A percentile compares a stretch with the other conserved stretches of the same genome.
Conservation (phyloP, 2,329 filamentous ascomycete genomes). For the Pseudocercospora crystallina region DNA sequence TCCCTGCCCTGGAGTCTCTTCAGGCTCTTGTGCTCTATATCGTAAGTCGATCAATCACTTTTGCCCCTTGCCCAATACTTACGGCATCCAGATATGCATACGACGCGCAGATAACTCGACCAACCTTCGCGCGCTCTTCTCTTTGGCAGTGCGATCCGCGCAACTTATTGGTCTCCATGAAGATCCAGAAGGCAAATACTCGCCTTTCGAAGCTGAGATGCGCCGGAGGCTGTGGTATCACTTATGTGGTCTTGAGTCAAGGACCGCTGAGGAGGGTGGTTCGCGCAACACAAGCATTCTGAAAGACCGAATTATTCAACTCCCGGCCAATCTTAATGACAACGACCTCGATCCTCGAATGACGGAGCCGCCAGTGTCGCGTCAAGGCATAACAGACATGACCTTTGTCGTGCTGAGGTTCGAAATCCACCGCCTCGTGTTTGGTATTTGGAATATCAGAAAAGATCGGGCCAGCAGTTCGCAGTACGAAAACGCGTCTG, state of each 20-base stretch:
- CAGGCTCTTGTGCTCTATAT: slow-evolving; percentile 27
- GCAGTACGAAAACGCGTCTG: not conserved
- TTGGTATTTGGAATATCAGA: slow-evolving; percentile 17
- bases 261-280: slow-evolving; percentile 27
- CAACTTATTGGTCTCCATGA: slow-evolving; percentile 23
- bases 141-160: slow-evolving; percentile 21
- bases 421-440: slow-evolving; percentile 24
- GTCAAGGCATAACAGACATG: slow-evolving; percentile 27
- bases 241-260: slow-evolving; percentile 27
- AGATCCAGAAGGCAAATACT: slow-evolving; percentile 17
- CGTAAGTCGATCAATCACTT: slow-evolving; percentile 4
- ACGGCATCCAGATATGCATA: slow-evolving; percentile 22
- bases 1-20: slow-evolving; percentile 22
- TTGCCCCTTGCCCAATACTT: too few relatives aligned
- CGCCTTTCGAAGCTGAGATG: slow-evolving; percentile 24
- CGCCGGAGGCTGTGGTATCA: slow-evolving; percentile 28
- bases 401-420: slow-evolving; percentile 26
- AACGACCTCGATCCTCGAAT: slow-evolving; percentile 24
- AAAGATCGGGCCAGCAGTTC: slow-evolving; percentile 9
- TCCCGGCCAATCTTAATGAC: slow-evolving; percentile 31
- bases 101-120: slow-evolving; percentile 16
- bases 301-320: slow-evolving; percentile 18
- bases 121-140: slow-evolving; percentile 20
- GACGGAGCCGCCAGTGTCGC: slow-evolving; percentile 17
- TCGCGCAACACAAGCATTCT: slow-evolving; percentile 24